Conservation (phyloP, 768 basidiomycete species). For the Termitomyces eurrhizus region DNA sequence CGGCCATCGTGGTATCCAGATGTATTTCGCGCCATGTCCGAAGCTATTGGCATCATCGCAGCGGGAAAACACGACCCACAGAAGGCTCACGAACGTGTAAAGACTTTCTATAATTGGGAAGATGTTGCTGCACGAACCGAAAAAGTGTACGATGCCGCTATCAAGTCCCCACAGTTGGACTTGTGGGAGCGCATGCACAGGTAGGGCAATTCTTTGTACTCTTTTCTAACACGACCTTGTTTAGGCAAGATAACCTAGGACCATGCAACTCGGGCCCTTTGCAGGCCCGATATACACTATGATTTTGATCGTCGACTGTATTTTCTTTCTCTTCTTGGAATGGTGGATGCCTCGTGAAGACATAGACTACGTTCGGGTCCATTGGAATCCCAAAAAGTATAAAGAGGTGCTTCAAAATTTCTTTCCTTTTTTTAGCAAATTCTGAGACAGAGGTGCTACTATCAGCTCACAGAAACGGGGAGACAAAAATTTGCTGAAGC, state of each 20-base stretch:
- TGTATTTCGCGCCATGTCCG: constrained; percentile 76
- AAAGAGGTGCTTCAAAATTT: constrained; percentile 24
- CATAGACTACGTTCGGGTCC: constrained; percentile 67
- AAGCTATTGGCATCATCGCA: constrained; percentile 71
- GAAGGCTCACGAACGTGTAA: constrained; percentile 72
- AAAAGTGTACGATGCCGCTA: constrained; percentile 69
- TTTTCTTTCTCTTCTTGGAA: constrained; percentile 84
- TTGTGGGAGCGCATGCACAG: constrained; percentile 75
- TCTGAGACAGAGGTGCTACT: not conserved
- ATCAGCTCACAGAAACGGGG: constrained; percentile 9
- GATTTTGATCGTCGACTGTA: constrained; percentile 84
- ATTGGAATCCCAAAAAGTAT: constrained; percentile 53
- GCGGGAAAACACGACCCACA: constrained; percentile 70
- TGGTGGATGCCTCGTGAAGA: constrained; percentile 77
- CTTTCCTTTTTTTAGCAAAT: not conserved
- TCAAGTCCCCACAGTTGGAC: constrained; percentile 58
- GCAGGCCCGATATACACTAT: constrained; percentile 86
- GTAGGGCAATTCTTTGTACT: constrained; percentile 31
- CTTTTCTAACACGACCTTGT: not conserved
- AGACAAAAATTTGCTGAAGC: not conserved
- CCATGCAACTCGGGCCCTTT: constrained; percentile 72
- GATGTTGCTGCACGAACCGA: constrained; percentile 81
- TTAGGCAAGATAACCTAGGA: constrained; percentile 36
- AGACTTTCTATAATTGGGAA: constrained; percentile 84
- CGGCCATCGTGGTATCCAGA: constrained; percentile 41